These are phyloP conservation scores for Sporisorium iseilematis-ciliati DNA, from an alignment of 1,284 basidiomycete genomes.

Conservation along the genomic window DNA sequence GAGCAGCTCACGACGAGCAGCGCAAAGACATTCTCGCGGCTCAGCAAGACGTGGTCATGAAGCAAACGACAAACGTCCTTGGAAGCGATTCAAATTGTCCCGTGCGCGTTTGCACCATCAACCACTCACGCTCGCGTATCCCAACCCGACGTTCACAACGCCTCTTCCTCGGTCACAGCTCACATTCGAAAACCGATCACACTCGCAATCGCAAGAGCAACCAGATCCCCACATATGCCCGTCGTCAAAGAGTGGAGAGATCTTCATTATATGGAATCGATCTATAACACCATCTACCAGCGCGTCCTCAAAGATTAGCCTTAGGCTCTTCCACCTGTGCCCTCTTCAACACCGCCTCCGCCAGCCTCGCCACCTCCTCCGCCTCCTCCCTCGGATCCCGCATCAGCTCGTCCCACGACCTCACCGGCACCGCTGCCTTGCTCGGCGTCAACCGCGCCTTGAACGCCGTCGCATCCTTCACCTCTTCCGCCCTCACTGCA, in stretches of 20 bases:
- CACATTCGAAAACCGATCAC: no score
- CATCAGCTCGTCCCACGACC: conserved; percentile 43
- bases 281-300: neutral
- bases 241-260: conserved; percentile 11
- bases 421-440: conserved; percentile 71
- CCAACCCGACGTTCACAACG: no score
- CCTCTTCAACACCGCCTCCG: conserved; percentile 19
- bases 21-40: no score
- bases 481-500: conserved; percentile 73
- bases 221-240: neutral
- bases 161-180: no score
- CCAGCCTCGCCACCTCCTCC: conserved; percentile 28
- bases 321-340: conserved; percentile 28
- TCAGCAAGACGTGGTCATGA: no score
- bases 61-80: no score
- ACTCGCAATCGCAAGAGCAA: neutral
- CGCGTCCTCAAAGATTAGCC: conserved; percentile 23
- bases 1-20: no score
- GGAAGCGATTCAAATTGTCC: no score
- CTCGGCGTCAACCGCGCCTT: conserved; percentile 75
- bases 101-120: neutral
- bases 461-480: conserved; percentile 79
- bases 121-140: no score
- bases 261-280: neutral
- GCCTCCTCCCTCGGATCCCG: conserved; percentile 45